Percentiles rank a stretch among this genome's conserved stretches.
phyloP scores from a whole-genome alignment of 305 asterid genomes.

The Fraxinus sp. region DNA sequence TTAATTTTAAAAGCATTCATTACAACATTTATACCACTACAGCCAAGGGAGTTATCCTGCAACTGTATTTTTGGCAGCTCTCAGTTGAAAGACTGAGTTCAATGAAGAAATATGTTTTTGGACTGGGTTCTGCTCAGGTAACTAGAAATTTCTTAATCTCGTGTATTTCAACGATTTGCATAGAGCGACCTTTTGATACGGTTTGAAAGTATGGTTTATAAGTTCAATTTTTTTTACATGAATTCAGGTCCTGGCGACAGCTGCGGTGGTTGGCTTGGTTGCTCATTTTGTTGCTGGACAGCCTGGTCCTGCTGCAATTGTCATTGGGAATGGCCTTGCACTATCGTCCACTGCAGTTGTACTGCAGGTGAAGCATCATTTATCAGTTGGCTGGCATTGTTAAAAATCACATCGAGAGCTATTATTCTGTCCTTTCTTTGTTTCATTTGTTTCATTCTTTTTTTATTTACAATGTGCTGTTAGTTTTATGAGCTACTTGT shows the following conservation, averaged over 20 bases:
- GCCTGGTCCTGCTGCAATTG: slow-evolving; percentile 98
- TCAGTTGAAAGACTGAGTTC: slow-evolving; percentile 98
- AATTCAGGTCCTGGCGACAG: slow-evolving; percentile 89
- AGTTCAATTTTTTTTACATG: slow-evolving; percentile 21
- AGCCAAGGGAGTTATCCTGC: slow-evolving; percentile 27
- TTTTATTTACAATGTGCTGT: background rate
- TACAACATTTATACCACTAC: slow-evolving; percentile 21
- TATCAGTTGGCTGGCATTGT: background rate
- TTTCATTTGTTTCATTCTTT: background rate
- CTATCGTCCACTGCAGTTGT: slow-evolving; percentile 99
- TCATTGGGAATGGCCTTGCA: slow-evolving; percentile 98
- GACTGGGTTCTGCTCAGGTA: slow-evolving; percentile 99
- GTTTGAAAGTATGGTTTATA: slow-evolving; percentile 1
- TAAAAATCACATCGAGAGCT: background rate
- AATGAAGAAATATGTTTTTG: slow-evolving; percentile 99
- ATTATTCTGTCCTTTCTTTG: background rate
- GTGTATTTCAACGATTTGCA: slow-evolving; percentile 9
- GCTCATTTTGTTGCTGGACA: slow-evolving; percentile 76
- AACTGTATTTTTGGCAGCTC: slow-evolving; percentile 57
- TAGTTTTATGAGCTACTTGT: background rate
- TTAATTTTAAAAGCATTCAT: slow-evolving; percentile 6
- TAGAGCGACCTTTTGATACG: background rate
- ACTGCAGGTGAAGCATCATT: slow-evolving; percentile 66
- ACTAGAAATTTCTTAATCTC: slow-evolving; percentile 28
- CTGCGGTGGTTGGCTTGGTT: slow-evolving; percentile 69